phyloP scores from a whole-genome alignment of 176 grass and related monocot genomes.

The Aegilops longissima region DNA sequence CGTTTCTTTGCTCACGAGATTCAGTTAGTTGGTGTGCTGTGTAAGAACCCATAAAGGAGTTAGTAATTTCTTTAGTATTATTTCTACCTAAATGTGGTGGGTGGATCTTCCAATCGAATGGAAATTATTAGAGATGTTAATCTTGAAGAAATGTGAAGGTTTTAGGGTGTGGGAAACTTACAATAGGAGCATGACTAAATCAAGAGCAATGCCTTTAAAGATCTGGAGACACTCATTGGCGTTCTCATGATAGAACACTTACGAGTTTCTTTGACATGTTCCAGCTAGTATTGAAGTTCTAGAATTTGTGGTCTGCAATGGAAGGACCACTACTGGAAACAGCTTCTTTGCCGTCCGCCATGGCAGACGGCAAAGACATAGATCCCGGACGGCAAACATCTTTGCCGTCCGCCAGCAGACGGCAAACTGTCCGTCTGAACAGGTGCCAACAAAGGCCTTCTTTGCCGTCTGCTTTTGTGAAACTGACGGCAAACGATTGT shows the following conservation, averaged over 20 bases:
- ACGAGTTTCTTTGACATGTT: background rate
- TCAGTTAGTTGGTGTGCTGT: background rate
- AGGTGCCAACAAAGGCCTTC: too few species aligned
- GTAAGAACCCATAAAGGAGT: background rate
- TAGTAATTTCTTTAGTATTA: background rate
- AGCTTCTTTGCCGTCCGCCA: too few species aligned
- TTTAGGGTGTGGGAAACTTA: background rate
- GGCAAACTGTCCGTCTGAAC: too few species aligned
- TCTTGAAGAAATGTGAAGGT: background rate
- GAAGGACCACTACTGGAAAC: background rate
- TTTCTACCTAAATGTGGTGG: background rate
- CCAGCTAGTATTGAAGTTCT: background rate
- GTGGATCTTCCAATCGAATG: background rate
- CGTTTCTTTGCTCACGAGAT: background rate
- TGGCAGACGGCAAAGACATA: too few species aligned
- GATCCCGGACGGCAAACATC: too few species aligned
- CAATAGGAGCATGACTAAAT: background rate
- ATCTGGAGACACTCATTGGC: background rate
- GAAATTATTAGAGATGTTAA: background rate
- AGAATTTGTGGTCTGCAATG: background rate
- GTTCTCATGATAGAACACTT: background rate
- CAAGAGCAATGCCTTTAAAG: background rate
- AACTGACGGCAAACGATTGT: too few species aligned
- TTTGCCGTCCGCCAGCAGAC: too few species aligned
- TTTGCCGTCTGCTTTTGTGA: too few species aligned